Base-by-base conservation (phyloP, 805 yeast species). In the Pichia sporocuriosa region DNA sequence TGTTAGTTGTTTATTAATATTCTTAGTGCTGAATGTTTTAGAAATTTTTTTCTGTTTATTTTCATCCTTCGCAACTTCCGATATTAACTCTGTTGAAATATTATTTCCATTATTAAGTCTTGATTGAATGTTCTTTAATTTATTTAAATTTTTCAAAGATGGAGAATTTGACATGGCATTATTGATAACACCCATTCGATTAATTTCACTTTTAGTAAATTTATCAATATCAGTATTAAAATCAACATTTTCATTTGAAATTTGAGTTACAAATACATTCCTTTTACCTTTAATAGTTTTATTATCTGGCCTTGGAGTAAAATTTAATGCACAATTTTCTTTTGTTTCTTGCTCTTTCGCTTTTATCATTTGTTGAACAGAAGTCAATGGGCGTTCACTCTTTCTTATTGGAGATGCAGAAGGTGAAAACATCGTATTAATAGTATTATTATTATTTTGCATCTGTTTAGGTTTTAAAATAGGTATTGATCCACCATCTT, bases 141-240 rank as follows among this genome's bases (percentile, higher is more conserved):
- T 62, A 44, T 56, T 57, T 37, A 62, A 44, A 35, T 61, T 62
- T 39, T 64, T 63, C 49, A 59, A 41, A 11, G 67, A 62, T 1
- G 68, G 68, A 1, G 67, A 64, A 20, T 53, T 56, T 1, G 66
- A 54, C 56, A 63, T 56, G 1, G 59, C 60, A 30, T 59, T 53
- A 35, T 52, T 58, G 32, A 62, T 60, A 32, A 55, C 50, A n/a
- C 59, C 58, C 64, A 62, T 57, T 9, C 56, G 52, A 19, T 45
- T 51, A 28, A 53, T 51, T 40, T 61, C 64, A 29, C 59, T 55
- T 37, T 47, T 56, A 9, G 55, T 39, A 5, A 55, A 50, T 37
- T 50, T 46, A 20, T 45, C 46, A 10, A 33, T 21, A 42, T 40
- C 25, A 43, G 34, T 35, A 45, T 40, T 36, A 33, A 43, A 8